phyloP scores from a whole-genome alignment of 495 filamentous ascomycete species.

The Tuber aestivum region DNA sequence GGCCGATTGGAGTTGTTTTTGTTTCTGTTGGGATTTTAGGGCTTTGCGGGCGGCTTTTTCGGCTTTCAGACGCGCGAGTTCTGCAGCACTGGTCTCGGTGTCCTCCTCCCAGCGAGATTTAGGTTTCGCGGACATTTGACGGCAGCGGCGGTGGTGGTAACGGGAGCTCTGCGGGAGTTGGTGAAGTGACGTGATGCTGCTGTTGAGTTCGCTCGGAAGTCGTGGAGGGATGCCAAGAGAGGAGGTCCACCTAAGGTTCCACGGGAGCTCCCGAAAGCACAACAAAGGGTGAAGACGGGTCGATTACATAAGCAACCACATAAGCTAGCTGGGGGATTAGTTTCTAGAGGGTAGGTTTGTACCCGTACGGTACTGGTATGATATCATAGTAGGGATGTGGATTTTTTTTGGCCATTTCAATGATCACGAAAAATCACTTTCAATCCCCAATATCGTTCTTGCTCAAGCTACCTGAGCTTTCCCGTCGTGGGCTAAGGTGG shows the following conservation, averaged over 20 bases:
- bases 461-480: neutral
- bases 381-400: neutral
- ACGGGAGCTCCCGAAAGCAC: neutral
- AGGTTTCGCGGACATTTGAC: constrained; percentile 55
- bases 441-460: neutral
- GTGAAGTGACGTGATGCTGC: constrained; percentile 10
- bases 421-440: neutral
- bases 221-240: neutral
- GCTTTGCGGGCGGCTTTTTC: constrained; percentile 89
- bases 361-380: too few species aligned
- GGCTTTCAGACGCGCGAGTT: constrained; percentile 65
- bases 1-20: constrained; percentile 55
- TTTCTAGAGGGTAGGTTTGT: too few species aligned
- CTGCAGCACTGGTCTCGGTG: constrained; percentile 64
- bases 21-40: constrained; percentile 76
- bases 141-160: constrained; percentile 24
- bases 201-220: neutral
- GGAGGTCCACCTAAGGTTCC: neutral
- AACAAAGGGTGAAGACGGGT: neutral
- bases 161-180: neutral
- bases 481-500: neutral
- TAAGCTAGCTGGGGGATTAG: neutral
- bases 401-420: too few species aligned
- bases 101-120: constrained; percentile 83
- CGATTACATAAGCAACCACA: neutral